Evolutionary conservation across 192 early-diverging fungal species (phyloP).

Genomic region (Linnemannia zychae): DNA sequence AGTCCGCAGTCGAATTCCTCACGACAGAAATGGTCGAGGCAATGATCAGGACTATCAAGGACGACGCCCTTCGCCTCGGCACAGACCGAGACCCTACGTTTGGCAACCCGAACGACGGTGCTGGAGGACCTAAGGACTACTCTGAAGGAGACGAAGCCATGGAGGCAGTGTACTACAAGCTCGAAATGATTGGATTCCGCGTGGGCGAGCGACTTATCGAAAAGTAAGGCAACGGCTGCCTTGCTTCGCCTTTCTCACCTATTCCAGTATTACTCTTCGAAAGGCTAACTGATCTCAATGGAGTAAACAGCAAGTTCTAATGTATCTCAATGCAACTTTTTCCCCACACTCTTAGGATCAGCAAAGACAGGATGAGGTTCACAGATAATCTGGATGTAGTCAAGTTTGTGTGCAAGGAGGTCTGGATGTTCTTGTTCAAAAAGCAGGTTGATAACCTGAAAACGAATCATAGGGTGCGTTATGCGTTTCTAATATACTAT

Average conservation of each 20-base stretch:
- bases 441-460: conserved; percentile 99
- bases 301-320: no score
- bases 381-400: conserved; percentile 95
- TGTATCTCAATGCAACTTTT: neutral
- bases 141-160: conserved; percentile 76
- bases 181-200: conserved; percentile 92
- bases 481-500: neutral
- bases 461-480: conserved; percentile 92
- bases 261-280: no score
- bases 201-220: conserved; percentile 92
- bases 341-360: conserved; percentile 68
- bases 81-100: conserved; percentile 29
- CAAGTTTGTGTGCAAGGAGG: conserved; percentile 99
- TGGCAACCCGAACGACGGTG: conserved; percentile 41
- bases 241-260: no score
- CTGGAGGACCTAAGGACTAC: conserved; percentile 49
- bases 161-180: conserved; percentile 91
- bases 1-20: conserved; percentile 79
- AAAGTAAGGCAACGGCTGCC: conserved; percentile 60
- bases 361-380: conserved; percentile 89
- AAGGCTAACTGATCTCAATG: neutral
- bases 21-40: conserved; percentile 82
- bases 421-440: conserved; percentile 95
- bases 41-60: conserved; percentile 70
- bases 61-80: conserved; percentile 45